Evolutionary conservation across 1,284 basidiomycete genomes (phyloP).

Genomic region (Ustilago shanxiensis): DNA sequence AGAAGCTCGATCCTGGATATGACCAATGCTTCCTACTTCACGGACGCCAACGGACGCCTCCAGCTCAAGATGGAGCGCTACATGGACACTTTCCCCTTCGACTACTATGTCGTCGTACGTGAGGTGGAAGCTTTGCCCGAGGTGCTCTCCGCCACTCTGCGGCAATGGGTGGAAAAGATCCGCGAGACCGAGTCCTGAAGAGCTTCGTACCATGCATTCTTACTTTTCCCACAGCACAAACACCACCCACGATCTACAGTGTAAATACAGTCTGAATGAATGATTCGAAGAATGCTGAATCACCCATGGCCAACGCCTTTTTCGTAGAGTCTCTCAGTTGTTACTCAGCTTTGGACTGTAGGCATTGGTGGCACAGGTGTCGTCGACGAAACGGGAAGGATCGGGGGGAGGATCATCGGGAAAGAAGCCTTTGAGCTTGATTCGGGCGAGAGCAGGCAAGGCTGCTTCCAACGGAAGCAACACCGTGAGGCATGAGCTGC

Average conservation of each 20-base stretch:
- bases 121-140: slow-evolving; percentile 92
- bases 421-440: neutral
- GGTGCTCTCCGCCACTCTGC: slow-evolving; percentile 88
- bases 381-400: neutral
- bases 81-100: slow-evolving; percentile 94
- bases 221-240: neutral
- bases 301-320: neutral
- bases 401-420: neutral
- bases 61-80: slow-evolving; percentile 91
- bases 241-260: neutral
- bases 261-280: slow-evolving; percentile 1
- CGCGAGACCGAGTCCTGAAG: slow-evolving; percentile 50
- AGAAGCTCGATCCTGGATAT: slow-evolving; percentile 89
- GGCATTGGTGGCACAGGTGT: neutral
- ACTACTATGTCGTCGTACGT: slow-evolving; percentile 93
- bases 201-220: neutral
- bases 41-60: slow-evolving; percentile 78
- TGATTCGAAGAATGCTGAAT: slow-evolving; percentile 9
- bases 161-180: slow-evolving; percentile 77
- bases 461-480: slow-evolving; percentile 11
- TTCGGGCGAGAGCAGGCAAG: neutral
- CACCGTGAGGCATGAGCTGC: neutral
- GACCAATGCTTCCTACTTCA: slow-evolving; percentile 90
- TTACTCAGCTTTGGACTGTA: neutral
- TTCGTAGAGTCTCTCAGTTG: neutral